Evolutionary conservation across 805 yeast species (phyloP).

Genomic region (Candida incommunis): DNA sequence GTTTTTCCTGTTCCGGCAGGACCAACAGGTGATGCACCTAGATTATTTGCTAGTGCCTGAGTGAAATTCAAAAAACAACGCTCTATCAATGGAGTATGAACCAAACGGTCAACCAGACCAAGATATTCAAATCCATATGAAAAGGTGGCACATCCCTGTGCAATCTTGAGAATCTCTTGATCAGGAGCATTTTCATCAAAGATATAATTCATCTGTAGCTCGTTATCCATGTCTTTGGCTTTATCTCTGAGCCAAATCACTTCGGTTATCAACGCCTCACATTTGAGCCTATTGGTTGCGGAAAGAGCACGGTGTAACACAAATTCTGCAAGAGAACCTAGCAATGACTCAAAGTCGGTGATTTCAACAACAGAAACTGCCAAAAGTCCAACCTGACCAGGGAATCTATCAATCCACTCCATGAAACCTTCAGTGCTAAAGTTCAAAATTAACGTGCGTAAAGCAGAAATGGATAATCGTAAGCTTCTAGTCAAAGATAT

Average conservation of each 20-base stretch:
- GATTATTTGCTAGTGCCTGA: constrained; percentile 53
- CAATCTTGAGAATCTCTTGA: constrained; percentile 27
- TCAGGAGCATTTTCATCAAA: constrained; percentile 20
- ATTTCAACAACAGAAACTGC: neutral
- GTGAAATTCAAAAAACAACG: constrained; percentile 54
- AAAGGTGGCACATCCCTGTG: constrained; percentile 38
- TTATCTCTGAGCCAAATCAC: constrained; percentile 41
- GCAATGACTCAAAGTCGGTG: neutral
- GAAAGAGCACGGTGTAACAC: constrained; percentile 9
- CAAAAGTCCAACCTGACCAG: constrained; percentile 37
- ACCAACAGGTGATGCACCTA: constrained; percentile 88
- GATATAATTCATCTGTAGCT: constrained; percentile 37
- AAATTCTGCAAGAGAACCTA: neutral
- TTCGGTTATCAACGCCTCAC: constrained; percentile 56
- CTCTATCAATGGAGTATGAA: constrained; percentile 60
- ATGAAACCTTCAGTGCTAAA: constrained; percentile 11
- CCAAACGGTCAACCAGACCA: constrained; percentile 61
- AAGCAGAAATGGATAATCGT: constrained; percentile 19
- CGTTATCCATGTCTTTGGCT: constrained; percentile 4
- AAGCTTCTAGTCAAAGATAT: constrained; percentile 30
- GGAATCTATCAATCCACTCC: constrained; percentile 27
- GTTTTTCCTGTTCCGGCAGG: constrained; percentile 99
- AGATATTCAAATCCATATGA: constrained; percentile 70
- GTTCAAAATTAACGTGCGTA: constrained; percentile 8
- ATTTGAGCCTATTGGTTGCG: constrained; percentile 26